Base-by-base conservation (phyloP, 495 filamentous ascomycete genomes). In the Penicillium longicatenatum region DNA sequence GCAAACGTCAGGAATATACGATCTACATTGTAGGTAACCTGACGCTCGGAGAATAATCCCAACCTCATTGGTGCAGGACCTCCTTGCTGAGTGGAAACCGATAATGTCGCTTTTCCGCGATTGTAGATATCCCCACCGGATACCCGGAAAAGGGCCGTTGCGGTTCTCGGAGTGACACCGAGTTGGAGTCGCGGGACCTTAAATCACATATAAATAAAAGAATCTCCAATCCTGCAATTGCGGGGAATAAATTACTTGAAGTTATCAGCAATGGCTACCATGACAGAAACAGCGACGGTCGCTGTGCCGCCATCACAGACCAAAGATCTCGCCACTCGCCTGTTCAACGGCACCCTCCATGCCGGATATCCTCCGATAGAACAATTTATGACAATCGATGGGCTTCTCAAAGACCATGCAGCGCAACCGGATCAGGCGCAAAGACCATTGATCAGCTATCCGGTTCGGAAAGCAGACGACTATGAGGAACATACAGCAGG, bases 401-500 rank as follows among this genome's bases (percentile, higher is more conserved):
- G 64, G 11, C 50, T 69, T 11, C 59, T 69, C 10, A 62, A 55
- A 29, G 64, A 61, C 5, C 66, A 69, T 55, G 64, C 66, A 2
- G 54, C 58, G 46, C 60, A 69, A 11, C 44, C 59, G 14, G 59
- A 69, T 52, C 46, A 64, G 7, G 52, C 58, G 7, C 31, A 42
- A 12, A 46, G 42, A 22, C 66, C 66, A 20, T 50, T 69, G 17
- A 55, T 69, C 21, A 67, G 66, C 54, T 69, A 69, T 47, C 66
- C 66, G 0, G 39, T 58, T 16, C 61, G 51, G 2, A 54, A 46
- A 20, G 64, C 66, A 0, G 61, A 56, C 6, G 66, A 69, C 39
- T 69, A 64, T n/a, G 66, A 69, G 48, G 51, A 67, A 20, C 61
- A 69, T n/a, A 69, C 66, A 19, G 66, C 66, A 19, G 39, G 59